Evolutionary conservation across 2,329 filamentous ascomycete genomes (phyloP), one percentile per base, ranked within the genome.

Genomic region (Cladosporium phlei): DNA sequence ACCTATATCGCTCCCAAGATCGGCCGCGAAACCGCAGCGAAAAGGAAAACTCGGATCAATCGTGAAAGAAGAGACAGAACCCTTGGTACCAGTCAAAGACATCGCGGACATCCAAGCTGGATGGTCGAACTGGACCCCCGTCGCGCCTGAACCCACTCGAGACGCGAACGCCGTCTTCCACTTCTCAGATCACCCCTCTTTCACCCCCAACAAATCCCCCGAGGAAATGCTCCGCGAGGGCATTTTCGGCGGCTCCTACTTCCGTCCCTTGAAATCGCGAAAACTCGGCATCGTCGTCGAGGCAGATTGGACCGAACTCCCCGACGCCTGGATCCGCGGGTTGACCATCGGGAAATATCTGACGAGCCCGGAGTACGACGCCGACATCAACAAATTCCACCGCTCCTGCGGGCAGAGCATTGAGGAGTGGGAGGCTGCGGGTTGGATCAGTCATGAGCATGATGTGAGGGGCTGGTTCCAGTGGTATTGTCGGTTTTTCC

Each of bases 391-490:
- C 59, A 78, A 77, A 52, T 77, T 68, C 60, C 70, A 70, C 47
- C 74, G 76, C 3, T 53, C 68, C 3, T 76, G 74, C 52, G 76
- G 76, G 4, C 76, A 78, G 59, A 69, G 61, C 12, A 77, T 78
- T 34, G 74, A 78, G 54, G 69, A 75, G 51, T 78, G 76, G 76
- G 76, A 79, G 55, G 71, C 70, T 0, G 66, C 66, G 3, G 76
- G 76, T 0, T 79, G 75, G 76, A 78, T 79, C 38, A 64, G 66
- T n/a, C 75, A 77, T 51, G 64, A 66, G 19, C 69, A 70, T 44
- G 76, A 79, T 56, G 70, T 76, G 2, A 58, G 76, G 35, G 76
- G 75, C 5, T 79, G 74, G 75, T 77, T 78, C 53, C 75, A 78
- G 55, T 78, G 75, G 75, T 78, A 77, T 55, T 71, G 69, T 38